Percentiles rank a stretch among this genome's conserved stretches.
Conservation (phyloP, 306 rosid species). For the Lathyrus tuberosus region DNA sequence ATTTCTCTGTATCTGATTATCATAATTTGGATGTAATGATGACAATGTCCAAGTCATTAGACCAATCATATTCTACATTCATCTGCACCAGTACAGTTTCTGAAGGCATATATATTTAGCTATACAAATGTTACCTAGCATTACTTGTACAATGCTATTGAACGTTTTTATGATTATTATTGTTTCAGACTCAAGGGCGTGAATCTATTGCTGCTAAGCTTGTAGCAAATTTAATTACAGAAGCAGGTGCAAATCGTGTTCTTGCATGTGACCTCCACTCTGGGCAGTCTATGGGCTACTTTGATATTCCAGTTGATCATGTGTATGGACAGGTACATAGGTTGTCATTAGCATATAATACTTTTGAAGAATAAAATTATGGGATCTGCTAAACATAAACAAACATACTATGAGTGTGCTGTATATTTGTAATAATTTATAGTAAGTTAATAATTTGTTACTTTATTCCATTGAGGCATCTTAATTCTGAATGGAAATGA, state of each 20-base stretch:
- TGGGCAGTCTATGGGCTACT: conserved; percentile 98
- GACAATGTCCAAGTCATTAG: neutral
- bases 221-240: conserved; percentile 96
- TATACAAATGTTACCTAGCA: neutral
- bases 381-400: conserved; percentile 18
- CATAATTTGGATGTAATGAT: conserved; percentile 15
- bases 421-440: neutral
- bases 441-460: conserved; percentile 12
- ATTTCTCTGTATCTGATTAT: conserved; percentile 13
- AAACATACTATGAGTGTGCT: neutral
- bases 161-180: neutral
- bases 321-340: conserved; percentile 86
- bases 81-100: neutral
- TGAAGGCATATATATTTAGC: conserved; percentile 15
- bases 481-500: conserved; percentile 22
- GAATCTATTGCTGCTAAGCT: conserved; percentile 99
- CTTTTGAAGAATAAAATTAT: conserved; percentile 28
- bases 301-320: conserved; percentile 98
- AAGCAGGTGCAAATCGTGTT: conserved; percentile 99
- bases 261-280: conserved; percentile 99
- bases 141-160: conserved; percentile 11
- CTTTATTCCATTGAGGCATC: conserved; percentile 16
- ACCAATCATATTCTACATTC: conserved; percentile 12
- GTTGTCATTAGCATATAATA: conserved; percentile 22
- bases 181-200: conserved; percentile 92